Evolutionary conservation across 371 early-diverging fungal genomes (phyloP), one percentile per base, ranked within the genome.

Genomic region (Mortierella sp.): DNA sequence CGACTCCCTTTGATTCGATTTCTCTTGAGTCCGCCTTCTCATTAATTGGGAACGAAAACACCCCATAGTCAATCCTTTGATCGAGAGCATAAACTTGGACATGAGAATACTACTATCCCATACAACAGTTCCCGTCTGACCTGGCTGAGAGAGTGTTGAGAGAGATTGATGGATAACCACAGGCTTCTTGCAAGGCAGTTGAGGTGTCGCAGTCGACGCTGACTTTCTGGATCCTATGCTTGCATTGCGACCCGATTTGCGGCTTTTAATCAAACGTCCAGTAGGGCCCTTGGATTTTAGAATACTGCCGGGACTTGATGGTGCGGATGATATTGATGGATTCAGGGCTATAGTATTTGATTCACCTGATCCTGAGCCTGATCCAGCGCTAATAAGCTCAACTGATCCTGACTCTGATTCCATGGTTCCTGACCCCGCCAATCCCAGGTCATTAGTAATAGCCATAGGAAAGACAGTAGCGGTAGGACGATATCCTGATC

Each of bases 51-150:
- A 10, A 19, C 31, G 55, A 57, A 70, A 77, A 28, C 64, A 77
- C 1, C 68, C 60, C 28, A 47, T 63, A 1, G 68, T 55, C 40
- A 79, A 47, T 5, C 56, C 56, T 31, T 66, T 64, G 64, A 79
- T 79, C 32, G 79, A 79, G 17, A 79, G 64, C 34, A 79, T 22
- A 42, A 79, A 79, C 64, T 79, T 79, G 67, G 79, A 54, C 79
- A 79, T 79, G 19, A 79, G 51, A 54, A 79, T 79, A n/a, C 74
- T 73, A 13, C 70, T 70, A 29, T 79, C 79, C 79, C 79, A 79
- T 37, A 79, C 79, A 2, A 79, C 79, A 0, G 79, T 70, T 12
- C 79, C 79, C 22, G 79, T 79, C 26, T 79, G 79, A 29, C 79
- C 79, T 31, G 79, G 79, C 40, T 79, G 66, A 2, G 79, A 79